Base-by-base conservation (phyloP, 1,284 basidiomycete species). In the Naganishia sp. region DNA sequence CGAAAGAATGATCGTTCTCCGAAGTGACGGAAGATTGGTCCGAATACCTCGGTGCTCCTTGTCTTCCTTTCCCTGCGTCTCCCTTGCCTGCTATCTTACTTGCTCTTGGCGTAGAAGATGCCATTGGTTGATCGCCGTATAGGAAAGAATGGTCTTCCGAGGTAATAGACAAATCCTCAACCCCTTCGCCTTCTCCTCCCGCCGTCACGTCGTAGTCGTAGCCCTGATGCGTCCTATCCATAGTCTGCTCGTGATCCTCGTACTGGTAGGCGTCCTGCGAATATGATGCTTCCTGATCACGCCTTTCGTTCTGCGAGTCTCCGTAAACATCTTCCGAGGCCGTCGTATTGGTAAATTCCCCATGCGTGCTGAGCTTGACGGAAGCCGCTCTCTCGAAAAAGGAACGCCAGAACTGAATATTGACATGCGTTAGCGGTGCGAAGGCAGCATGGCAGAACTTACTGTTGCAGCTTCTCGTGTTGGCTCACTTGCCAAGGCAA, bases 371-470 rank as follows among this genome's bases (percentile, higher is more conserved):
- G 59, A 93, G 88, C 49, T 87, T 86, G 48, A 94, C 88, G 72
- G 92, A 88, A 2, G 93, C 92, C 6, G 92, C 91, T 71, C 89
- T 86, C 75, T 94, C 92, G 76, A 92, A 97, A 82, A 97, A 97
- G 1, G 89, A 88, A n/a, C 88, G 88, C 94, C 94, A 97, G 78
- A 96, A 96, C 89, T 93, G 70, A n/a, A 16, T 55, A 23, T 4
- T 6, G 53, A 39, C 13, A 6, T 13, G 13, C 36, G 13, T 39
- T 39, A 39, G 36, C 36, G 10, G 7, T 39, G 36, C 36, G 36
- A 25, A 21, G 18, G 10, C 39, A 46, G 5, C 15, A 6, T 42
- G 10, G 21, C n/a, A 33, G 18, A 33, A 78, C 82, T 66, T 73
- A 92, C 92, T 82, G 88, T 90, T 6, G 92, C 91, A 33, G 90